A percentile compares a stretch with the other conserved stretches of the same genome.
Evolutionary conservation across 768 basidiomycete species (phyloP).

Genomic region (Rhizopogon vulgaris): DNA sequence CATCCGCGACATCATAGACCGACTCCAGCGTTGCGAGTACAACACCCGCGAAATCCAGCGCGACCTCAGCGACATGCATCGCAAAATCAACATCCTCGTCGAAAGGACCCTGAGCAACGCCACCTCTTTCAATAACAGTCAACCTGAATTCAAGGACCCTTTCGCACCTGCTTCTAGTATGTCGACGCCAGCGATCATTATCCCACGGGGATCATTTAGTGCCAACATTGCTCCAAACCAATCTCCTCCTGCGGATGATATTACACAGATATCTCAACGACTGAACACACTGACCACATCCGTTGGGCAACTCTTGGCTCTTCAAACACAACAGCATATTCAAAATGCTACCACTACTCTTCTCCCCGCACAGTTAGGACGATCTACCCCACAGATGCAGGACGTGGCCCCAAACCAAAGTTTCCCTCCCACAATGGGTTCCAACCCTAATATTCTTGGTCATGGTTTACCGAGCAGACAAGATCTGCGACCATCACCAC

Average conservation of each 20-base stretch:
- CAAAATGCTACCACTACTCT: slow-evolving; percentile 38
- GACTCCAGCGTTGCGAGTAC: slow-evolving; percentile 65
- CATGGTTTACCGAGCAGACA: slow-evolving; percentile 62
- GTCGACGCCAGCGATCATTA: slow-evolving; percentile 30
- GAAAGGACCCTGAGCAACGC: slow-evolving; percentile 47
- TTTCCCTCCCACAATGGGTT: slow-evolving; percentile 31
- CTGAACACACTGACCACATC: slow-evolving; percentile 77
- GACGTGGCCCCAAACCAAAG: slow-evolving; percentile 41
- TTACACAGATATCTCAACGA: slow-evolving; percentile 69
- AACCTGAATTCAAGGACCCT: slow-evolving; percentile 81
- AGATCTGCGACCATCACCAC: slow-evolving; percentile 53
- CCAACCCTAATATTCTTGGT: slow-evolving; percentile 38
- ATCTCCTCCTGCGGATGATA: slow-evolving; percentile 59
- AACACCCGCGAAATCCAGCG: slow-evolving; percentile 67
- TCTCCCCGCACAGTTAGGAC: slow-evolving; percentile 23
- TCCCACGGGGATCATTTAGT: slow-evolving; percentile 57
- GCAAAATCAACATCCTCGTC: slow-evolving; percentile 71
- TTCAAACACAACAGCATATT: slow-evolving; percentile 69
- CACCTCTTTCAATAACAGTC: slow-evolving; percentile 20
- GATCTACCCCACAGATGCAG: slow-evolving; percentile 27
- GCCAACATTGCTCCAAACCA: slow-evolving; percentile 71
- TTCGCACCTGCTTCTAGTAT: slow-evolving; percentile 45
- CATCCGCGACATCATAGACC: slow-evolving; percentile 70
- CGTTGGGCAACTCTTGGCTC: slow-evolving; percentile 75
- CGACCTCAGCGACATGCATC: slow-evolving; percentile 66